A percentile compares a stretch with the other conserved stretches of the same genome.
Conservation (phyloP, 306 rosid genomes). For the Lathyrus sativus region DNA sequence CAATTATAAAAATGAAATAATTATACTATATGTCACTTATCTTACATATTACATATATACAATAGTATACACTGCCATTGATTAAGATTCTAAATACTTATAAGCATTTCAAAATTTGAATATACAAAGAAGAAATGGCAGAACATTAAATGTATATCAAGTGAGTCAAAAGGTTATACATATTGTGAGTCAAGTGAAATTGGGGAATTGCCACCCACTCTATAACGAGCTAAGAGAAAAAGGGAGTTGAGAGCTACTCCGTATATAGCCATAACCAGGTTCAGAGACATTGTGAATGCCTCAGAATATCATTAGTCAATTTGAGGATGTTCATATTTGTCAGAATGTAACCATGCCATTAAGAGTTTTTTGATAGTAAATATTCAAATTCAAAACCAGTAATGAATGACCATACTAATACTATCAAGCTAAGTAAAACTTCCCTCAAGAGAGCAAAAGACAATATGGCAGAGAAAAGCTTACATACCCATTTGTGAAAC, state of each 20-base stretch:
- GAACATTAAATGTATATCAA: neutral
- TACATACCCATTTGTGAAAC: constrained; percentile 96
- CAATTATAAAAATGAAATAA: neutral
- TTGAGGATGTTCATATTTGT: neutral
- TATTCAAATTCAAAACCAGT: constrained; percentile 19
- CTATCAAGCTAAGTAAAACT: constrained; percentile 6
- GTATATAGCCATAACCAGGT: neutral
- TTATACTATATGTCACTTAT: neutral
- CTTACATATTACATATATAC: neutral
- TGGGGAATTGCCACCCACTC: constrained; percentile 1
- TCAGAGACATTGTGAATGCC: neutral
- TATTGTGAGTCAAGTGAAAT: neutral
- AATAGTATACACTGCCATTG: neutral
- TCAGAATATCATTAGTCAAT: neutral
- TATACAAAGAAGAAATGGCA: neutral
- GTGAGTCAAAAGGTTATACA: neutral
- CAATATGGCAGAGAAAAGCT: constrained; percentile 13
- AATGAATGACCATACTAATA: constrained; percentile 20
- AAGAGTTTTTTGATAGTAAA: neutral
- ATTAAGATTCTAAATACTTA: neutral
- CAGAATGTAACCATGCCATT: neutral
- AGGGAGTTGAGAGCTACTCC: neutral
- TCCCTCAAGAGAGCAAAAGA: constrained; percentile 10
- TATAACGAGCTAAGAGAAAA: constrained; percentile 1
- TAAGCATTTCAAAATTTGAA: neutral